phyloP scores from a whole-genome alignment of 805 yeast species.

The Sugiyamaella qingdaonensis region DNA sequence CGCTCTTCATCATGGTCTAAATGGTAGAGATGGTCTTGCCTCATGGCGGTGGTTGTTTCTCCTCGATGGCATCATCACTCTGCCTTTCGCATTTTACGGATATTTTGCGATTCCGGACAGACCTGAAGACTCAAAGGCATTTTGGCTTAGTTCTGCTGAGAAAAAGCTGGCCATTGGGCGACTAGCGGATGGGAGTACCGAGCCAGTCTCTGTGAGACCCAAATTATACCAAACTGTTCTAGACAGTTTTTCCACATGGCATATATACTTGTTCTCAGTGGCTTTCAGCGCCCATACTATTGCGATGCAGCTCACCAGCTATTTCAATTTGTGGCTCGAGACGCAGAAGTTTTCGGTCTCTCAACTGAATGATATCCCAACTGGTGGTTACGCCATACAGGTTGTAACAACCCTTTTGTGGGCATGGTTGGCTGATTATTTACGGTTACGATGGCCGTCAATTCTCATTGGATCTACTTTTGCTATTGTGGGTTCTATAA shows the following conservation, averaged over 20 bases:
- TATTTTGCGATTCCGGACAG: not conserved
- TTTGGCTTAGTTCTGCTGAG: too few species aligned
- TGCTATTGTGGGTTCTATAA: constrained; percentile 4
- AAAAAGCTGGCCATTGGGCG: too few species aligned
- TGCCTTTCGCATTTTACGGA: too few species aligned
- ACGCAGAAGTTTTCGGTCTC: not conserved
- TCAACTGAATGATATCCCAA: constrained; percentile 2
- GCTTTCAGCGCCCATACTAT: constrained; percentile 2
- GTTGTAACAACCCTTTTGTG: constrained; percentile 2
- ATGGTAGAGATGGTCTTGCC: constrained; percentile 40
- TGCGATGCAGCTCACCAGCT: constrained; percentile 3
- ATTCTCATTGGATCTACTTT: not conserved
- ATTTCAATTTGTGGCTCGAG: constrained; percentile 5
- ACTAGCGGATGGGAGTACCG: too few species aligned
- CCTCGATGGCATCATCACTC: constrained; percentile 25
- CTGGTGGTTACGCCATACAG: constrained; percentile 6
- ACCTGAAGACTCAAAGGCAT: not conserved
- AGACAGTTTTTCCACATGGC: not conserved
- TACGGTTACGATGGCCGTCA: constrained; percentile 5
- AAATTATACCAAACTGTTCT: not conserved
- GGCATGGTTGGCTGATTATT: constrained; percentile 7
- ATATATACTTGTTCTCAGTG: not conserved
- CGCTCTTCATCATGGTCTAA: constrained; percentile 37
- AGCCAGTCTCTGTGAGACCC: not conserved
- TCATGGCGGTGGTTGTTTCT: constrained; percentile 68